Evolutionary conservation across 2,329 filamentous ascomycete genomes (phyloP).

Genomic region (Botrytis medusae): DNA sequence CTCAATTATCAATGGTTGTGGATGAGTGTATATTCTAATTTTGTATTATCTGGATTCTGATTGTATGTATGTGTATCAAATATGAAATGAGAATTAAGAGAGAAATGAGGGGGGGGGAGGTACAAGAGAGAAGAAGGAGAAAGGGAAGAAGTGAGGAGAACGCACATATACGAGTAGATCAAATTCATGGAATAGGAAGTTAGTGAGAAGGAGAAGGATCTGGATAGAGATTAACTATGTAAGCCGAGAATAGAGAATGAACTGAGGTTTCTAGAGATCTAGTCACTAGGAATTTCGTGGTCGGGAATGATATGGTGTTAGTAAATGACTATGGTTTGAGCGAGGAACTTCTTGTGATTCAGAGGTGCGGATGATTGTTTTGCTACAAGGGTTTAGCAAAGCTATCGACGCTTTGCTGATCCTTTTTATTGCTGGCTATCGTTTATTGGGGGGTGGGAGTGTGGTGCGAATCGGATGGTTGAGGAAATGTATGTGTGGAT

Average conservation of each 20-base stretch:
- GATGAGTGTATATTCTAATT: neutral
- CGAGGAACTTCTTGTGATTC: neutral
- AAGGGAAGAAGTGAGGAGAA: no score
- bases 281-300: neutral
- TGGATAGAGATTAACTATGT: neutral
- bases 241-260: neutral
- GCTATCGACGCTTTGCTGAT: neutral
- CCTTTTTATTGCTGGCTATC: neutral
- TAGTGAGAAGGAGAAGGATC: neutral
- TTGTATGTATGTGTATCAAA: rapidly evolving
- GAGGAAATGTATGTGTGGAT: neutral
- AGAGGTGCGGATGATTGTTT: neutral
- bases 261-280: neutral
- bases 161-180: no score
- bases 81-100: neutral
- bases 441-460: neutral
- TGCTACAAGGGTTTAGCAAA: neutral
- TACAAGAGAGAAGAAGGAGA: no score
- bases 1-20: neutral
- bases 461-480: neutral
- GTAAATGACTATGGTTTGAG: neutral
- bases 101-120: neutral
- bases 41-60: neutral
- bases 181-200: no score
- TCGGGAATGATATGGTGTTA: neutral